Conservation (phyloP, 208 protist genomes). For the Vickermania ingenoplastis region DNA sequence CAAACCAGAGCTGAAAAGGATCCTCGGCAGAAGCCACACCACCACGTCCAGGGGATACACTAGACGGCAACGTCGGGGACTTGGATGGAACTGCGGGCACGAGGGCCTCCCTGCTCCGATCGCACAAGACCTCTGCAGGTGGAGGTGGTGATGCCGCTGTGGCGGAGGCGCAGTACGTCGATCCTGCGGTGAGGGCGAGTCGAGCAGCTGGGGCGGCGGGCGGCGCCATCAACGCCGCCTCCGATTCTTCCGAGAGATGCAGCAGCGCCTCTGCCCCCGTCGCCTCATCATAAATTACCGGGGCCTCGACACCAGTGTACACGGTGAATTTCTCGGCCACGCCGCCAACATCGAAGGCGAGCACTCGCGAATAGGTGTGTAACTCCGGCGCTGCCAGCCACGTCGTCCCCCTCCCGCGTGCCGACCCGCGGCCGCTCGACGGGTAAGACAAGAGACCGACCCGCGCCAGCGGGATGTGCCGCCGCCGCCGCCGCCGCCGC, state of each 20-base stretch:
- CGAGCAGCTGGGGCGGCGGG: too few species aligned
- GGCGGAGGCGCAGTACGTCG: background rate
- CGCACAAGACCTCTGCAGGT: background rate
- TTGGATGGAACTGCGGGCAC: background rate
- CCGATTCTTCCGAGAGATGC: too few species aligned
- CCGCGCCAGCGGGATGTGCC: too few species aligned
- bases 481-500: too few species aligned
- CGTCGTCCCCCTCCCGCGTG: too few species aligned
- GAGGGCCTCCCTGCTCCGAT: background rate
- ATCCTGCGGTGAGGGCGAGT: background rate
- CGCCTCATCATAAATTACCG: constrained; percentile 46
- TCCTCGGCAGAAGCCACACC: constrained; percentile 11
- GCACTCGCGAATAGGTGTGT: constrained; percentile 56
- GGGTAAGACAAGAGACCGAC: too few species aligned
- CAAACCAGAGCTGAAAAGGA: constrained; percentile 66
- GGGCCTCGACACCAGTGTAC: constrained; percentile 52
- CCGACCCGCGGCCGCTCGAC: too few species aligned
- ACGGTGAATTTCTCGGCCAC: constrained; percentile 51
- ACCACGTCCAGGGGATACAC: background rate
- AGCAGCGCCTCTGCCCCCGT: constrained; percentile 9
- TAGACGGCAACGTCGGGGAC: background rate
- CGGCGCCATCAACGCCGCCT: background rate
- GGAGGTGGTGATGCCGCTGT: background rate
- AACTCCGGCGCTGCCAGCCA: too few species aligned
- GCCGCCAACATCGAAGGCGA: constrained; percentile 61